phyloP scores from a whole-genome alignment of 169 alveolate genomes.

The Plasmodium gonderi region DNA sequence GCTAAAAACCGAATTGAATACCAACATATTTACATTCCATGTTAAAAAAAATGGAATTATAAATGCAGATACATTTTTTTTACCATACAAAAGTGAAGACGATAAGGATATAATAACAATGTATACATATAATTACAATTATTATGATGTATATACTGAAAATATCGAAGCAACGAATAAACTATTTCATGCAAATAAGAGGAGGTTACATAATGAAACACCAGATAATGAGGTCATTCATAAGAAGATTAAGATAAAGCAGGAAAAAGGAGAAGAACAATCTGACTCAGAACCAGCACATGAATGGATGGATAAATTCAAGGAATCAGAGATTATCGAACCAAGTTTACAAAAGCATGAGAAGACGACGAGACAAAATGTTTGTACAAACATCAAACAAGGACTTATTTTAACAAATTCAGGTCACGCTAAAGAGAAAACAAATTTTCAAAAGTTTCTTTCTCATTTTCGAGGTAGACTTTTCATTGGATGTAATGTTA shows the following conservation, averaged over 20 bases:
- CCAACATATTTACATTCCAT: slow-evolving; percentile 55
- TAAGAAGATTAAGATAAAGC: not conserved
- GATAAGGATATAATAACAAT: slow-evolving; percentile 29
- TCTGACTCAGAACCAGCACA: no score
- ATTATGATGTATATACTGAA: slow-evolving; percentile 40
- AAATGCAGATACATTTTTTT: slow-evolving; percentile 47
- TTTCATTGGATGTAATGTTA: slow-evolving; percentile 44
- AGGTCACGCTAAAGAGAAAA: not conserved
- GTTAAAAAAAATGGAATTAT: slow-evolving; percentile 48
- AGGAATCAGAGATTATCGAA: not conserved
- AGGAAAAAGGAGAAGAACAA: slow-evolving; percentile 14
- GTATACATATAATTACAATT: slow-evolving; percentile 51
- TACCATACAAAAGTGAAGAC: slow-evolving; percentile 57
- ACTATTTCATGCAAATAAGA: slow-evolving; percentile 29
- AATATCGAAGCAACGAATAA: slow-evolving; percentile 32
- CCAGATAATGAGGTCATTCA: not conserved
- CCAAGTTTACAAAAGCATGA: not conserved
- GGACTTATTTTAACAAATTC: not conserved
- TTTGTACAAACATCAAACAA: not conserved
- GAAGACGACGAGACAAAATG: slow-evolving; percentile 8
- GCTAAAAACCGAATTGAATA: not conserved
- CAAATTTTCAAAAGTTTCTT: slow-evolving; percentile 33
- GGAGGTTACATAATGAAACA: not conserved
- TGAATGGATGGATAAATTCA: not conserved
- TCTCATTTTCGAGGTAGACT: slow-evolving; percentile 64